phyloP scores from a whole-genome alignment of 805 yeast genomes.

The Dipodascopsis uninucleata region DNA sequence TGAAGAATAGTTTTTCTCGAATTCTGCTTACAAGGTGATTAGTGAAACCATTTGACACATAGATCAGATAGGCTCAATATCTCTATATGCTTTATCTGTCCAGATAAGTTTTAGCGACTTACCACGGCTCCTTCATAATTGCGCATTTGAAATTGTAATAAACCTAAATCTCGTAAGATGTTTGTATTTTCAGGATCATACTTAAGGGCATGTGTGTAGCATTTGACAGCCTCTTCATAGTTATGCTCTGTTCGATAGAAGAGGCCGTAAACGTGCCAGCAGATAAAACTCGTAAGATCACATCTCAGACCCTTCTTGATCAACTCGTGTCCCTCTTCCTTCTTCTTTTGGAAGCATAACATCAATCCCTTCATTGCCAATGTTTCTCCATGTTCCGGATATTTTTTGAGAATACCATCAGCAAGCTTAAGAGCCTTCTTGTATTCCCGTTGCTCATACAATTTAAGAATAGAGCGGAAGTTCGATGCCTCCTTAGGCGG shows the following conservation, averaged over 20 bases:
- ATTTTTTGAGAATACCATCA: slow-evolving; percentile 72
- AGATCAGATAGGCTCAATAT: no score
- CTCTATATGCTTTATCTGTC: no score
- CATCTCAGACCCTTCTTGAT: slow-evolving; percentile 59
- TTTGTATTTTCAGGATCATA: slow-evolving; percentile 75
- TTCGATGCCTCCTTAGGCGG: slow-evolving; percentile 64
- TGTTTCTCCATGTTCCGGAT: slow-evolving; percentile 72
- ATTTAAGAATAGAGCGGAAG: slow-evolving; percentile 75
- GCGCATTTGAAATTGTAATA: slow-evolving; percentile 74
- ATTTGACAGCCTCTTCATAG: slow-evolving; percentile 72
- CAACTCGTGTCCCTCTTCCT: slow-evolving; percentile 59
- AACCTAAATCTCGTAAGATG: slow-evolving; percentile 75
- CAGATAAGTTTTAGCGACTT: no score
- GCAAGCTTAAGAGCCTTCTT: slow-evolving; percentile 75
- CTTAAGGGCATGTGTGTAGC: slow-evolving; percentile 69
- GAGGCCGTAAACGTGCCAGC: slow-evolving; percentile 82
- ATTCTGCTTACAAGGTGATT: no score
- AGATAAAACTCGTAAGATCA: slow-evolving; percentile 61
- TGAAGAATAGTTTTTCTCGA: slow-evolving; percentile 69
- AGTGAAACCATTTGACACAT: no score
- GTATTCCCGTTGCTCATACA: slow-evolving; percentile 82
- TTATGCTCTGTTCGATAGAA: slow-evolving; percentile 67
- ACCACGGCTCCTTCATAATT: slow-evolving; percentile 59
- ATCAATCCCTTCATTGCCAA: slow-evolving; percentile 80
- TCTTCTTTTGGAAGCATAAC: slow-evolving; percentile 53